Evolutionary conservation across 805 yeast species (phyloP), one percentile per base, ranked within the genome.

Genomic region (Yarrowia alimentaria): DNA sequence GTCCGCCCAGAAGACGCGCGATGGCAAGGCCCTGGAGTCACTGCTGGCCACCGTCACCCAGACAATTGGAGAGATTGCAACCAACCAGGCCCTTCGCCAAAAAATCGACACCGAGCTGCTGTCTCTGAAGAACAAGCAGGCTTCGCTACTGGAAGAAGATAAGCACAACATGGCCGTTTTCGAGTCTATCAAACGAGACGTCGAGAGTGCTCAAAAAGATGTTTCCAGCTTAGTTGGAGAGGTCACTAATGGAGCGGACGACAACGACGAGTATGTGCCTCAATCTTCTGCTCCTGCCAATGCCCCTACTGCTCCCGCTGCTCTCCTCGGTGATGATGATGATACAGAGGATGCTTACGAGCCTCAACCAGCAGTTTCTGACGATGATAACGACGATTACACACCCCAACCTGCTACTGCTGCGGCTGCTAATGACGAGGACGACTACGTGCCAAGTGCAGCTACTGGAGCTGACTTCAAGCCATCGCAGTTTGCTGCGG

Each of bases 41-140:
- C 47, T 40, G 9, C 33, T 40, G 3, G 47, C 25, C 7, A 40
- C 47, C 6, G 47, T 40, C 10, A 40, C 25, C 33, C 18, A 19
- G 24, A 40, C 47, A 4, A 26, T 40, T 16, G 11, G 33, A n/a
- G 47, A 40, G 11, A 40, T 40, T 19, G 8, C 33, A 10, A 33
- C 47, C 9, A 40, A 40, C 33, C 47, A 40, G 12, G 28, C 25
- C 19, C 33, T 40, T 28, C 47, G 47, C 11, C 14, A 11, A 11
- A 33, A 40, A 6, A 40, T 40, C 4, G 47, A 40, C 6, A 13
- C 17, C 9, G 47, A 32, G 6, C 19, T 40, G 18, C 14, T 40
- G 10, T 14, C 24, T 20, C 47, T 40, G 17, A 40, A 40, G 33
- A 40, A 40, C 19, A 40, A 40, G 19, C 47, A 40, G 47, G 47